These are phyloP conservation scores for Penicillium flavigenum DNA, from an alignment of 495 filamentous ascomycete species.

Conservation along the genomic window DNA sequence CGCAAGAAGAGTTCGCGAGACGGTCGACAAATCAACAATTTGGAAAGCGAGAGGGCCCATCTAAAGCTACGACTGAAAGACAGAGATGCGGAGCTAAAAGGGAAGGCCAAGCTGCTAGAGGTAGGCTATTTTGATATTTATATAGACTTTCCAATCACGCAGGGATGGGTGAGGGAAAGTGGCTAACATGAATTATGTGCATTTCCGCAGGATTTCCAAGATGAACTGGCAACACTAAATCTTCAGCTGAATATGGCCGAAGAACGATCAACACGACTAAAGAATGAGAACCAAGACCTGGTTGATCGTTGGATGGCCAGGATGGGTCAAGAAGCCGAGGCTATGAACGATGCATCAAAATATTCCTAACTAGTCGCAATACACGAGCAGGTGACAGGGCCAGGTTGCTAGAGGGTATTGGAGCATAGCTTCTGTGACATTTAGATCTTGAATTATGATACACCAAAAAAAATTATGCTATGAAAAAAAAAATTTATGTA, in stretches of 20 bases:
- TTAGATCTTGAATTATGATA: not conserved
- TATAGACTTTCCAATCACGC: not conserved
- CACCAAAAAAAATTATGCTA: no score
- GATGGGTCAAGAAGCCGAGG: slow-evolving; percentile 81
- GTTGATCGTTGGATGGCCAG: slow-evolving; percentile 88
- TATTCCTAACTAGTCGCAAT: slow-evolving; percentile 35
- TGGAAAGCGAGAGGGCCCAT: slow-evolving; percentile 61
- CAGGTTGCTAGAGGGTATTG: not conserved
- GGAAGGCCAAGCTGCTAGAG: slow-evolving; percentile 77
- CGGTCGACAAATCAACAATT: slow-evolving; percentile 53
- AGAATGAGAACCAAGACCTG: slow-evolving; percentile 83
- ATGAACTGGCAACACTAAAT: slow-evolving; percentile 81
- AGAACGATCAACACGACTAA: slow-evolving; percentile 62
- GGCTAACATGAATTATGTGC: slow-evolving; percentile 13
- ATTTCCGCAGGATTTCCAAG: slow-evolving; percentile 68
- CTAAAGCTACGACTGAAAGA: slow-evolving; percentile 68
- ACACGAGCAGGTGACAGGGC: not conserved
- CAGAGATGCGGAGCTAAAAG: slow-evolving; percentile 78
- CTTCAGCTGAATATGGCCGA: slow-evolving; percentile 86
- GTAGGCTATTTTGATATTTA: slow-evolving; percentile 38
- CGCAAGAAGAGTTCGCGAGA: slow-evolving; percentile 56
- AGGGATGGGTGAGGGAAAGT: not conserved
- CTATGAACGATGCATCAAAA: slow-evolving; percentile 68
- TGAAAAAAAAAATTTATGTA: no score
- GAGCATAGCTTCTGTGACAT: not conserved